Percentiles rank a stretch among this genome's conserved stretches.
Conservation (phyloP, 331 rosid genomes). For the Stylosanthes scabra region DNA sequence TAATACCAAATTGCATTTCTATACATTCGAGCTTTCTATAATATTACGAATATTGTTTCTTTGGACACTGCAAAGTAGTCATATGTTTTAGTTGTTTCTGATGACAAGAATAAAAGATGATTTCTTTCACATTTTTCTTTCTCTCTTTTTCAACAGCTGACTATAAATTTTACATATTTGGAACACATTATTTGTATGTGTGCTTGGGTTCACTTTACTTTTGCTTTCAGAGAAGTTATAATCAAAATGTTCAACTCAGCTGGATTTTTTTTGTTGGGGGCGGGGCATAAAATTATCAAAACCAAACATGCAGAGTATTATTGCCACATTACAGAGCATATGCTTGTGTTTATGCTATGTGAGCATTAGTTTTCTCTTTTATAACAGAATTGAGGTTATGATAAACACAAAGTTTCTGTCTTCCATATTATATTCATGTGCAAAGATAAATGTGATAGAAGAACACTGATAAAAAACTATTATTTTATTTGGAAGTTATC, state of each 20-base stretch:
- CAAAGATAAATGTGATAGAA: conserved; percentile 10
- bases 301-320: conserved; percentile 10
- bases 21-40: neutral
- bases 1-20: conserved; percentile 20
- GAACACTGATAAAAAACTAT: conserved; percentile 19
- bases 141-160: conserved; percentile 10
- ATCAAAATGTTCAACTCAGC: conserved; percentile 18
- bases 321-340: conserved; percentile 4
- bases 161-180: conserved; percentile 9
- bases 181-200: neutral
- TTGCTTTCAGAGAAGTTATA: conserved; percentile 16
- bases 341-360: neutral
- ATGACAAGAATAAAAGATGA: conserved; percentile 11
- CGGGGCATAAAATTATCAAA: neutral
- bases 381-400: conserved; percentile 2
- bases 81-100: conserved; percentile 24
- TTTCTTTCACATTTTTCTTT: conserved; percentile 12
- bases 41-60: neutral
- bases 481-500: conserved; percentile 22
- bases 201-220: neutral
- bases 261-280: conserved; percentile 1
- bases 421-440: conserved; percentile 4
- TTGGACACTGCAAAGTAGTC: conserved; percentile 19
- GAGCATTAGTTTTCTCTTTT: conserved; percentile 6
- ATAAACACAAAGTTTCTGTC: conserved; percentile 8